Conservation (phyloP, 257 asterid species). For the Lavandula angustifolia region DNA sequence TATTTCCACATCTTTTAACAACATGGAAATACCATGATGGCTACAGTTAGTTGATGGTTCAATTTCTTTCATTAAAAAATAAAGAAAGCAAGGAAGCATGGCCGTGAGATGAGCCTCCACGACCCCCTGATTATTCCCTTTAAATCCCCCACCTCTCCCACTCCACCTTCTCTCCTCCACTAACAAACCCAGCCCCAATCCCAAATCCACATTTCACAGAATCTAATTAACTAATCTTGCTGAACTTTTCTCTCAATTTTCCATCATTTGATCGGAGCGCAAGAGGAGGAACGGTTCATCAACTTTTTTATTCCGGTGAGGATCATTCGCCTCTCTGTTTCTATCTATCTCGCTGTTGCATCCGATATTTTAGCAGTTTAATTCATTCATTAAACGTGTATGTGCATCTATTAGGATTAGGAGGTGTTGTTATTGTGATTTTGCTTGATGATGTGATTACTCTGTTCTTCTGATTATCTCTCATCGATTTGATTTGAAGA, state of each 20-base stretch:
- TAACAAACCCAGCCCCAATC: neutral
- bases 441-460: neutral
- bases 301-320: constrained; percentile 25
- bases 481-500: constrained; percentile 2
- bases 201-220: neutral
- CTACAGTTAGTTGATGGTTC: neutral
- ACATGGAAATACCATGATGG: neutral
- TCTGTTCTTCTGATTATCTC: constrained; percentile 9
- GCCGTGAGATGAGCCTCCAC: constrained; percentile 32
- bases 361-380: neutral
- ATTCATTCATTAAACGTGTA: neutral
- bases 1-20: neutral
- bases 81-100: neutral
- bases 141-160: constrained; percentile 36
- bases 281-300: constrained; percentile 10
- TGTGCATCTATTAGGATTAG: neutral
- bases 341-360: neutral
- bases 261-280: neutral
- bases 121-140: constrained; percentile 37
- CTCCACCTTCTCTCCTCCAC: constrained; percentile 30
- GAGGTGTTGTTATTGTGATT: neutral
- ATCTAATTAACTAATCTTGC: neutral
- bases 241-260: constrained; percentile 2
- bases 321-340: neutral
- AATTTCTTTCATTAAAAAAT: neutral